Evolutionary conservation across 352 stramenopile species (phyloP).

Genomic region (Pythium biforme): DNA sequence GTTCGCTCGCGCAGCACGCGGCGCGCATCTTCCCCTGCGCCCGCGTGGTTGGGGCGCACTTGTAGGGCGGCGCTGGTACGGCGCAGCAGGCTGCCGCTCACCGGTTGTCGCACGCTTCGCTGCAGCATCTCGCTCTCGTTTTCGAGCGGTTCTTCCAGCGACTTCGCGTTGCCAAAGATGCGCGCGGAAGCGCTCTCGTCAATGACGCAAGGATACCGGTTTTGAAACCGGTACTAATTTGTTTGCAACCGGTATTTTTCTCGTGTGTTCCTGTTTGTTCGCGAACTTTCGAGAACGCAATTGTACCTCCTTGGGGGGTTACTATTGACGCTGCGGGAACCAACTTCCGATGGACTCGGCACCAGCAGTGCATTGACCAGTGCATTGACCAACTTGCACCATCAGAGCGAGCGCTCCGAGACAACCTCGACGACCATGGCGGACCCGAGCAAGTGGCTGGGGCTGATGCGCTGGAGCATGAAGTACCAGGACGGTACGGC

Average conservation of each 20-base stretch:
- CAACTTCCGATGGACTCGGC: background rate
- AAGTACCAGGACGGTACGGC: conserved; percentile 81
- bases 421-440: conserved; percentile 27
- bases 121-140: background rate
- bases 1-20: conserved; percentile 19
- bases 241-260: conserved; percentile 5
- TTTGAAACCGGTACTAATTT: background rate
- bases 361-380: background rate
- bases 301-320: conserved; percentile 11
- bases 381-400: conserved; percentile 11
- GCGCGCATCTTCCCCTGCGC: conserved; percentile 16
- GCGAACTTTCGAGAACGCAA: conserved; percentile 33
- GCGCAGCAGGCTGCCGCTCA: background rate
- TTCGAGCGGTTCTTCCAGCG: background rate
- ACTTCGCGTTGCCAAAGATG: background rate
- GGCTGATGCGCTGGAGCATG: conserved; percentile 89
- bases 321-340: conserved; percentile 20
- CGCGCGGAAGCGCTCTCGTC: background rate
- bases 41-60: conserved; percentile 12
- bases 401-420: background rate
- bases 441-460: conserved; percentile 86
- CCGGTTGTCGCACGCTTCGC: background rate
- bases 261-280: conserved; percentile 15
- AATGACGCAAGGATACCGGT: background rate
- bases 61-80: background rate